Evolutionary conservation across 768 basidiomycete species (phyloP).

Genomic region (Gloeophyllum trabeum): DNA sequence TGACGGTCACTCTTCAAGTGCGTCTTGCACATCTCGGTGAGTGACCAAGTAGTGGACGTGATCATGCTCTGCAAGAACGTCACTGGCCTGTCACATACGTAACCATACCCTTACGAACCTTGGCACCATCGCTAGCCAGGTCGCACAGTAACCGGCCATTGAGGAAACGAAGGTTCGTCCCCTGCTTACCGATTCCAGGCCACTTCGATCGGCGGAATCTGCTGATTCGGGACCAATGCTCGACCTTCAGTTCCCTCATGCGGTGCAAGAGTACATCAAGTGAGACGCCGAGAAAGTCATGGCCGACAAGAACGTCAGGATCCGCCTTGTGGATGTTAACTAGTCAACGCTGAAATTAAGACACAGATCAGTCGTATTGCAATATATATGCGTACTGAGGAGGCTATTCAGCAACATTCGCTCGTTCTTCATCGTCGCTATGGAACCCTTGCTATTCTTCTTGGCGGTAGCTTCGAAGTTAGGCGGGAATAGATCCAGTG

Average conservation of each 20-base stretch:
- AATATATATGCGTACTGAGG: constrained; percentile 40
- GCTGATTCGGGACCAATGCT: constrained; percentile 91
- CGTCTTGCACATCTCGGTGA: constrained; percentile 93
- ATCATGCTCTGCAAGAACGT: constrained; percentile 71
- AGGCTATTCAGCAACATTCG: constrained; percentile 76
- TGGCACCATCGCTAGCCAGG: constrained; percentile 88
- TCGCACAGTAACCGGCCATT: constrained; percentile 86
- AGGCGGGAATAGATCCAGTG: constrained; percentile 77
- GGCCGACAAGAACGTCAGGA: constrained; percentile 90
- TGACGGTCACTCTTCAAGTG: constrained; percentile 80
- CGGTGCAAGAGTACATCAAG: constrained; percentile 87
- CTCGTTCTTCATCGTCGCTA: constrained; percentile 73
- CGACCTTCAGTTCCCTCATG: constrained; percentile 81
- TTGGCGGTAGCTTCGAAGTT: constrained; percentile 69
- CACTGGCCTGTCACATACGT: not conserved
- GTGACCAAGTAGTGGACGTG: constrained; percentile 92
- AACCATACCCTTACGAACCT: constrained; percentile 18
- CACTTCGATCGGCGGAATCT: constrained; percentile 78
- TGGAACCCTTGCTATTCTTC: constrained; percentile 50
- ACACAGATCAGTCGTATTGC: not conserved
- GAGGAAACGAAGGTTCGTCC: constrained; percentile 74
- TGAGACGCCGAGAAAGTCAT: constrained; percentile 85
- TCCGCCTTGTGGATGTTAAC: constrained; percentile 77
- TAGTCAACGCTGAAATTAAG: constrained; percentile 14
- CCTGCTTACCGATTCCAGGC: constrained; percentile 74